Conservation (phyloP, 2,329 filamentous ascomycete genomes). For the Phymatotrichopsis omnivora region DNA sequence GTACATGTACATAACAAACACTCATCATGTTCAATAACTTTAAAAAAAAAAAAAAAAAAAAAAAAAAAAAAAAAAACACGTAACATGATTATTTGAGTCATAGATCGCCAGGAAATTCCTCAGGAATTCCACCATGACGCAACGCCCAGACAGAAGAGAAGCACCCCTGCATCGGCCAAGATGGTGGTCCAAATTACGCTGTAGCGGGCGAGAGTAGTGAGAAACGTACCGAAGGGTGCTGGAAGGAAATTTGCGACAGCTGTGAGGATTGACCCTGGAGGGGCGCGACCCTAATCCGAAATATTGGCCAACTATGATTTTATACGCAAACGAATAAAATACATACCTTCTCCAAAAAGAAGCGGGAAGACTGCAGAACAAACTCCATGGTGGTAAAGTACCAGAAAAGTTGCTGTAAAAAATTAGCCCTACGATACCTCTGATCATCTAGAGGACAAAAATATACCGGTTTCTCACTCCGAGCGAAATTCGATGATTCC, state of each 20-base stretch:
- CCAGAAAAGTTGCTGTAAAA: constrained; percentile 54
- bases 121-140: constrained; percentile 31
- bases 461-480: constrained; percentile 24
- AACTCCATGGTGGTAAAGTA: constrained; percentile 72
- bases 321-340: not conserved
- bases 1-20: no score
- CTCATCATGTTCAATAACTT: no score
- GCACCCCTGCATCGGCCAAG: constrained; percentile 30
- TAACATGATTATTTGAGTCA: no score
- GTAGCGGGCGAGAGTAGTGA: constrained; percentile 31
- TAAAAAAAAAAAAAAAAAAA: no score
- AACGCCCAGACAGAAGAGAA: constrained; percentile 31
- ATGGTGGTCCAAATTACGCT: constrained; percentile 32
- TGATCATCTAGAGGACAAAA: not conserved
- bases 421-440: not conserved
- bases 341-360: constrained; percentile 55
- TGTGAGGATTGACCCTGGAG: constrained; percentile 52
- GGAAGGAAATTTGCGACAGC: constrained; percentile 57
- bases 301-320: constrained; percentile 12
- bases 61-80: no score
- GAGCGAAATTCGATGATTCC: constrained; percentile 11
- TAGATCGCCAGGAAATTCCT: constrained; percentile 1
- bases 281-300: constrained; percentile 35
- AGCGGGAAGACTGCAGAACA: constrained; percentile 58
- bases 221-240: constrained; percentile 40